Evolutionary conservation across 768 basidiomycete species (phyloP).

Genomic region (Boletus fagicola): DNA sequence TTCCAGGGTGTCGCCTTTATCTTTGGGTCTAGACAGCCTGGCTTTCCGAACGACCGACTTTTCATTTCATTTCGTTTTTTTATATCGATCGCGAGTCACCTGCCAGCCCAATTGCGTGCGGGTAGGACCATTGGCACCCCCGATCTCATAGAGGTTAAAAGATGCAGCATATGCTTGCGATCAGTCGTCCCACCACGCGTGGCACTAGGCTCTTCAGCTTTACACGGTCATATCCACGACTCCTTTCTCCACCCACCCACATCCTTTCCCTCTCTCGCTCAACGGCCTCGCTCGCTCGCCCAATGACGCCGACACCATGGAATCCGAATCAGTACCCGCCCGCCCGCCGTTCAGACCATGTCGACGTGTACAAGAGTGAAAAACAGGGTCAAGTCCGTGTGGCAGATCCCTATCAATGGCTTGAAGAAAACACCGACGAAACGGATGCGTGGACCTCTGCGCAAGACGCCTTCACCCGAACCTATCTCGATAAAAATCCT

Average conservation of each 20-base stretch:
- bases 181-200: slow-evolving; percentile 15
- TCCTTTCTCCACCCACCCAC: slow-evolving; percentile 3
- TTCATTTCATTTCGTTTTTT: slow-evolving; percentile 10
- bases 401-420: slow-evolving; percentile 72
- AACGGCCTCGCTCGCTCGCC: slow-evolving; percentile 13
- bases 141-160: slow-evolving; percentile 27
- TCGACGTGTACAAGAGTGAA: slow-evolving; percentile 68
- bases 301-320: slow-evolving; percentile 49
- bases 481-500: slow-evolving; percentile 62
- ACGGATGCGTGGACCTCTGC: slow-evolving; percentile 62
- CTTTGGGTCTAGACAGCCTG: slow-evolving; percentile 9
- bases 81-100: slow-evolving; percentile 19
- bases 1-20: background rate
- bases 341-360: slow-evolving; percentile 62
- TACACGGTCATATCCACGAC: slow-evolving; percentile 8
- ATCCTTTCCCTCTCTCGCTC: background rate
- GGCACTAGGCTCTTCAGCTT: slow-evolving; percentile 22
- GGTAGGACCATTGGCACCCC: slow-evolving; percentile 34
- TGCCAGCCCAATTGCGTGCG: slow-evolving; percentile 14
- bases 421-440: slow-evolving; percentile 62
- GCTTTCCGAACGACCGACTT: background rate
- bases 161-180: slow-evolving; percentile 14
- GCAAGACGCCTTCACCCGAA: slow-evolving; percentile 57
- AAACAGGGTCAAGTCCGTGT: slow-evolving; percentile 60
- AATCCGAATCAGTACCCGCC: slow-evolving; percentile 57